Percentiles rank a stretch among this genome's conserved stretches.
These are phyloP conservation scores for Lactarius sp. DNA, from an alignment of 768 basidiomycete species.

Conservation along the genomic window DNA sequence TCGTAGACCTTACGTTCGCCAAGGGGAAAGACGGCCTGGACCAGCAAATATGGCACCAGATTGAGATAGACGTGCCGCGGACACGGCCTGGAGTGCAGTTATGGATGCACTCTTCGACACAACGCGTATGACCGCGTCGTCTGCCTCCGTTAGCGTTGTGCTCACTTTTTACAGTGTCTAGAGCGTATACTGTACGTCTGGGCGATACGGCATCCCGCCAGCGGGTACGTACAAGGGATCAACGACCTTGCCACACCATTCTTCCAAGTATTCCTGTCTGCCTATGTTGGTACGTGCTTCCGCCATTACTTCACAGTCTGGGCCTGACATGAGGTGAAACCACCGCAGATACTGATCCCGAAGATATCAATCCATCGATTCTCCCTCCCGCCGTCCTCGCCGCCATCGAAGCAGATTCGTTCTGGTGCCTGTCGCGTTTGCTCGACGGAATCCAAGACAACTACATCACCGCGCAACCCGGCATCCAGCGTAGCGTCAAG, in stretches of 20 bases:
- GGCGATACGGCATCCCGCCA: constrained; percentile 98
- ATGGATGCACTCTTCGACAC: constrained; percentile 89
- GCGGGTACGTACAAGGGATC: constrained; percentile 98
- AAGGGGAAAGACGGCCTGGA: constrained; percentile 82
- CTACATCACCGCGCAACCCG: constrained; percentile 94
- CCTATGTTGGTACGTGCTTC: constrained; percentile 73
- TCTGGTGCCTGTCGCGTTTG: constrained; percentile 95
- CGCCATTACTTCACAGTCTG: not conserved
- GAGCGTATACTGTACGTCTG: constrained; percentile 97
- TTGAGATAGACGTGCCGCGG: constrained; percentile 95
- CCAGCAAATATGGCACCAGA: constrained; percentile 99
- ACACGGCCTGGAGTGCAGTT: constrained; percentile 87
- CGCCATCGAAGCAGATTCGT: constrained; percentile 94
- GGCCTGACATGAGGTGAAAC: not conserved
- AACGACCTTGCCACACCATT: constrained; percentile 98
- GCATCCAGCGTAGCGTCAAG: constrained; percentile 88
- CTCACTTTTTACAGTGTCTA: constrained; percentile 54
- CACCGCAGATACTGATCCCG: constrained; percentile 78
- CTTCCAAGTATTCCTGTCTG: constrained; percentile 93
- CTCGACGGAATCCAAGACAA: constrained; percentile 98
- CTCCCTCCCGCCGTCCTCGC: constrained; percentile 67
- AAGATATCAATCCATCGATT: constrained; percentile 73
- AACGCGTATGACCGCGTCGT: constrained; percentile 54
- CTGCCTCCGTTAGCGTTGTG: constrained; percentile 14
- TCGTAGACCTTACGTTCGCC: constrained; percentile 87